Evolutionary conservation across 2,329 filamentous ascomycete species (phyloP), one percentile per base, ranked within the genome.

Genomic region (Colletotrichum eleusines): DNA sequence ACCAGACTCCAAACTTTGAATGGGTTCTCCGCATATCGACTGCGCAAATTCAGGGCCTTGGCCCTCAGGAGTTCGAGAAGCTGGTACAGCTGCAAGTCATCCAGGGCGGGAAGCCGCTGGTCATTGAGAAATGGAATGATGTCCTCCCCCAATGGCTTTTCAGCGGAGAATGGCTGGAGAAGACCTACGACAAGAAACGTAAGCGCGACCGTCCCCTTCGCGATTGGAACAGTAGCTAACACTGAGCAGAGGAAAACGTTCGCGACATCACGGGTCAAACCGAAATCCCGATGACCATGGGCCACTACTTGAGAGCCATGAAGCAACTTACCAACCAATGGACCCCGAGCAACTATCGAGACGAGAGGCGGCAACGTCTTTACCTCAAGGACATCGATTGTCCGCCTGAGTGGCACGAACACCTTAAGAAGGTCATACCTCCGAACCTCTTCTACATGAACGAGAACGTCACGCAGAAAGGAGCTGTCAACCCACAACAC

Each of bases 331-430:
- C 95, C 0, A 91, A 95, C 61, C 94, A 97, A 78, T 97, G 94
- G 85, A 92, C 86, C 11, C 84, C 89, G 0, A 87, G 86, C 57
- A 95, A 93, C 73, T 97, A 92, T 78, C 91, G 91, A 71, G 92
- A 97, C 73, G 90, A 93, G 72, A 88, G 89, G 46, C 87, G 93
- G 28, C 96, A 99, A 78, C 90, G 96, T 16, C 89, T 98, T 1
- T 99, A 99, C 78, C 83, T 98, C 31, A 99, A 99, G 77, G 96
- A 99, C 78, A 98, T 99, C 70, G 96, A 99, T 79, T 98, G 95
- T 75, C 96, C 96, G 0, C 83, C 87, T 1, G 90, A 95, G 69
- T 99, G 96, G 96, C 90, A 91, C 62, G 88, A 95, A 35, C 91
- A 93, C 69, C 83, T 99, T 23, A 89, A 90, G 74, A 91, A 92